Evolutionary conservation across 805 yeast species (phyloP), one percentile per base, ranked within the genome.

Genomic region (Yarrowia deformans): DNA sequence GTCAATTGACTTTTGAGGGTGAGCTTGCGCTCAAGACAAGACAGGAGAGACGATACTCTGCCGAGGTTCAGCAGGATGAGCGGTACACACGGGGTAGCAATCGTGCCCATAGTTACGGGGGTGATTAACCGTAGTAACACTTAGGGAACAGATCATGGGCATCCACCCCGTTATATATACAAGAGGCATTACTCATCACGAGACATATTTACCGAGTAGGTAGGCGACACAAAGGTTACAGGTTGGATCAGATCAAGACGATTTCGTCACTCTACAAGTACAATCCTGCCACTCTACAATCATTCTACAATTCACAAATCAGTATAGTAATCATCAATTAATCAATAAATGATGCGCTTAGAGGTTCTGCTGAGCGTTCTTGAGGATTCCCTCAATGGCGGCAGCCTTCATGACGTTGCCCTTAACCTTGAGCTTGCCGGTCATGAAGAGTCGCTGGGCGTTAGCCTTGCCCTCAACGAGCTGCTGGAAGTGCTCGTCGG

Each of bases 391-490:
- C 79, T 90, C 94, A 70, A 90, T 85, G 70, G 86, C 85, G 55
- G 93, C 86, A 68, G 97, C 97, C 84, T 91, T 91, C 93, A 90
- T 90, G 81, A 91, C 89, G 81, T 92, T 90, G 73, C 97, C 97
- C 83, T 88, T 90, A 72, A 91, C 88, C 84, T 90, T 91, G 79
- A 91, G 85, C 79, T 89, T 89, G 50, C 97, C 97, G 74, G 85
- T 81, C 90, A 91, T 86, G 79, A 90, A 91, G 75, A 91, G 84
- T 81, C 87, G 88, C 80, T 91, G 97, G 58, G 97, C 91, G 78
- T 88, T 89, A 72, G 92, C 87, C 83, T 90, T 90, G 71, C 96
- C 96, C 71, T 82, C 81, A 68, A 90, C 90, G 73, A 91, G 84
- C 77, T 84, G 87, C 73, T 84, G 88, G 74, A 91, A 87, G 78